These are phyloP conservation scores for Vitis hybrid DNA, from an alignment of 177 flowering plant species.

Conservation along the genomic window DNA sequence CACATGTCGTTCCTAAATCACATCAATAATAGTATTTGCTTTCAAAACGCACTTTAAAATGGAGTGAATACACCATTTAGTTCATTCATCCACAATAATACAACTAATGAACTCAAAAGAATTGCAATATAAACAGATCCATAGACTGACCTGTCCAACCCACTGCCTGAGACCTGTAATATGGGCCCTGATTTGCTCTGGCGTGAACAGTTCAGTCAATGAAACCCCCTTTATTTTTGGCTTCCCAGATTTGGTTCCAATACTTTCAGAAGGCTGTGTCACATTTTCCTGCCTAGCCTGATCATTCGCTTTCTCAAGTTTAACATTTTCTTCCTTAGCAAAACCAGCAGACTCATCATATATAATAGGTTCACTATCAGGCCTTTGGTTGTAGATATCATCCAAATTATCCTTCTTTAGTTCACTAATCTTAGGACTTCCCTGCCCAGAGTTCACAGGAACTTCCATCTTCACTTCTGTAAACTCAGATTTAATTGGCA, in stretches of 20 bases:
- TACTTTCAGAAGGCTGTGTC: slow-evolving; percentile 37
- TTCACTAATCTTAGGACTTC: slow-evolving; percentile 33
- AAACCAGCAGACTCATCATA: slow-evolving; percentile 36
- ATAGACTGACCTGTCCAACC: slow-evolving; percentile 90
- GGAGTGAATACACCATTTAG: neutral
- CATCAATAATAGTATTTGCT: neutral
- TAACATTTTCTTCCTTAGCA: slow-evolving; percentile 41
- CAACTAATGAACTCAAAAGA: neutral
- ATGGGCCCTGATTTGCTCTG: slow-evolving; percentile 89
- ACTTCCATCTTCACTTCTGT: slow-evolving; percentile 51
- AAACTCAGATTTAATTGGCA: slow-evolving; percentile 44
- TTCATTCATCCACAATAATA: neutral
- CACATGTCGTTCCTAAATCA: no score
- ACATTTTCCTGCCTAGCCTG: slow-evolving; percentile 44
- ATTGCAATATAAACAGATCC: slow-evolving; percentile 2
- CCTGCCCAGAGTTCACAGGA: slow-evolving; percentile 33
- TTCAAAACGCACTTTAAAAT: neutral
- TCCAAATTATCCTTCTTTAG: slow-evolving; percentile 35
- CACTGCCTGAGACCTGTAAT: slow-evolving; percentile 90
- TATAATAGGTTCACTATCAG: slow-evolving; percentile 32
- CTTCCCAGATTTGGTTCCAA: slow-evolving; percentile 80
- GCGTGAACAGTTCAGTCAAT: slow-evolving; percentile 90
- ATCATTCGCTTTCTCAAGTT: slow-evolving; percentile 47
- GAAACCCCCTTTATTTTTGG: slow-evolving; percentile 97
- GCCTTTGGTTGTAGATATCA: slow-evolving; percentile 28